These are phyloP conservation scores for Ogataea degrootiae DNA, from an alignment of 805 yeast genomes.

Conservation along the genomic window DNA sequence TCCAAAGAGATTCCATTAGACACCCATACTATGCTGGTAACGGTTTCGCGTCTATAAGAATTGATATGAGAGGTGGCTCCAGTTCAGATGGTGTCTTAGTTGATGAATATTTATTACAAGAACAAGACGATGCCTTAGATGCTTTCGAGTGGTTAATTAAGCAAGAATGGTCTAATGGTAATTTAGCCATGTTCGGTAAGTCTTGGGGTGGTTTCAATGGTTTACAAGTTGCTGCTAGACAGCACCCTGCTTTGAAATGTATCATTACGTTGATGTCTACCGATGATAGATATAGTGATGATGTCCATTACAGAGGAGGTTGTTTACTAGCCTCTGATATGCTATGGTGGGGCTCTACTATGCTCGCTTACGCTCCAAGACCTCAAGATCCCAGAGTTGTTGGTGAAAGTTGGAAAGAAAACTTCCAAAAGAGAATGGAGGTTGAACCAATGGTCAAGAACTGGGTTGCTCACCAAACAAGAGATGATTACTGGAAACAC, in stretches of 20 bases:
- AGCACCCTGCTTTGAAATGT: constrained; percentile 41
- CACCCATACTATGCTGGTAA: constrained; percentile 45
- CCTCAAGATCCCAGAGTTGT: constrained; percentile 42
- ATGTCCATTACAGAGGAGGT: constrained; percentile 47
- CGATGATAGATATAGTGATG: constrained; percentile 44
- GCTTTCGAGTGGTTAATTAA: constrained; percentile 38
- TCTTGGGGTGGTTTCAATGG: constrained; percentile 49
- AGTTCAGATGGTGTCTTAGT: constrained; percentile 37
- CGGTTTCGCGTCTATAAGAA: constrained; percentile 40
- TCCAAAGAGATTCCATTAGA: constrained; percentile 40
- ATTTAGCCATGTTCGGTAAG: constrained; percentile 43
- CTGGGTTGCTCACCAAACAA: constrained; percentile 40
- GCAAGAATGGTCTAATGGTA: constrained; percentile 42
- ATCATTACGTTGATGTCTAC: constrained; percentile 42
- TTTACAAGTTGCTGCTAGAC: constrained; percentile 41
- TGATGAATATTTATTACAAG: constrained; percentile 40
- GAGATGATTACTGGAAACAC: constrained; percentile 45
- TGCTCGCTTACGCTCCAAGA: constrained; percentile 40
- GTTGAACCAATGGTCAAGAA: constrained; percentile 36
- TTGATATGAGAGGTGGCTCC: constrained; percentile 44
- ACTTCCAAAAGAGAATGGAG: constrained; percentile 37
- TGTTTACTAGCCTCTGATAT: constrained; percentile 40
- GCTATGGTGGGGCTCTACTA: constrained; percentile 49
- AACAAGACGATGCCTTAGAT: constrained; percentile 41
- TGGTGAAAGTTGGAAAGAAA: constrained; percentile 35